Base-by-base conservation (phyloP, 2,329 filamentous ascomycete genomes). In the Monosporascus cannonballus region DNA sequence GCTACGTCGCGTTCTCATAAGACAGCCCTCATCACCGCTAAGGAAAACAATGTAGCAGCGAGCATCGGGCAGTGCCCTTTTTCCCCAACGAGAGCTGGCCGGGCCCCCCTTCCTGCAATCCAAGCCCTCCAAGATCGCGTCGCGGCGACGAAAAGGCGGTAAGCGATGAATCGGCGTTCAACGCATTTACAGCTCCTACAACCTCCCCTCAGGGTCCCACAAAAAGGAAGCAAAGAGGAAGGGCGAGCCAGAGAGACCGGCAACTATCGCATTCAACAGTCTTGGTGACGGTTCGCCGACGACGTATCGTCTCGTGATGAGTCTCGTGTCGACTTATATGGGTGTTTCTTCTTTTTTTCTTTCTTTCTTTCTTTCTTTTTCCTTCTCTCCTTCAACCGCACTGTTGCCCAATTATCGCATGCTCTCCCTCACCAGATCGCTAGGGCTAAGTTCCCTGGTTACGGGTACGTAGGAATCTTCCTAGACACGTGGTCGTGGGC, bases 331-430 rank as follows among this genome's bases (percentile, higher is more conserved):
- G 46, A 52, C 45, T 56, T 47, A 5, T 17, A 37, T 20, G 44
- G 45, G 20, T 20, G 36, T 51, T 51, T 36, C 41, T 42, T 56
- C 52, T 50, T 49, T 38, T 4, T 24, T 24, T n/a, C n/a, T 51
- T 51, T 36, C 41, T 42, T 56, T 54, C 49, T 49, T 38, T 4
- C 4, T 24, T 24, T 24, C 24, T 5, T 5, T 24, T 24, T 24
- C 4, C 24, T 24, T 24, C 30, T 34, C 30, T 14, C 30, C 30
- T 34, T 30, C 27, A 30, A 27, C 27, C 27, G 30, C 30, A 34
- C 30, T 34, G 2, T 34, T 34, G 30, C 11, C 30, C 30, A 34
- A 34, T 14, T 34, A 9, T 34, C 30, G 30, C 30, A 34, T 34
- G 9, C 11, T 34, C 9, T 34, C 30, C 4, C 30, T 34, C 30